phyloP scores from a whole-genome alignment of 2,329 filamentous ascomycete species.

The Apiospora malaysiana region DNA sequence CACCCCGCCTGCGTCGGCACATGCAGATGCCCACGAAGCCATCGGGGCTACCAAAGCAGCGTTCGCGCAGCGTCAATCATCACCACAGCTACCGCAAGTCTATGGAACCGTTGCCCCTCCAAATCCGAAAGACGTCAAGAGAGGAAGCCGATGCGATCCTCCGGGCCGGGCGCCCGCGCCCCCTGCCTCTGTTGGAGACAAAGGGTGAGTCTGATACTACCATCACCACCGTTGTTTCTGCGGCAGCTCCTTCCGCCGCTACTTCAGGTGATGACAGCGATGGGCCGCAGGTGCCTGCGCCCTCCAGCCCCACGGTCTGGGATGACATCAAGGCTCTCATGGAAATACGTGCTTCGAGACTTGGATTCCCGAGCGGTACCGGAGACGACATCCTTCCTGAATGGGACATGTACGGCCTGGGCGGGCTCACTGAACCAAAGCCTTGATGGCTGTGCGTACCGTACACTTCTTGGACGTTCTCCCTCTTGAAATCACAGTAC shows the following conservation, averaged over 20 bases:
- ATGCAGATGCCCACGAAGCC: slow-evolving; percentile 20
- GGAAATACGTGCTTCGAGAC: slow-evolving; percentile 21
- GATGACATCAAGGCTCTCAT: slow-evolving; percentile 25
- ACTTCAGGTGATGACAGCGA: not conserved
- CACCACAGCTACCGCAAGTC: slow-evolving; percentile 10
- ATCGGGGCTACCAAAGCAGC: slow-evolving; percentile 20
- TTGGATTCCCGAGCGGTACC: not conserved
- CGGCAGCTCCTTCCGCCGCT: no score
- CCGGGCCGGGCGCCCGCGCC: not conserved
- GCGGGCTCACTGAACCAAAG: slow-evolving; percentile 46
- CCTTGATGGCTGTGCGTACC: not conserved
- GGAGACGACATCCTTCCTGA: slow-evolving; percentile 32
- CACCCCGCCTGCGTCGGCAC: not conserved
- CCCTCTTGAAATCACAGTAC: not conserved
- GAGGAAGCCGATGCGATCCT: slow-evolving; percentile 16
- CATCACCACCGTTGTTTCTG: not conserved
- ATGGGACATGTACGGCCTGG: slow-evolving; percentile 56
- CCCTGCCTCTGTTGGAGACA: not conserved
- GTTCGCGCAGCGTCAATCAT: slow-evolving; percentile 25
- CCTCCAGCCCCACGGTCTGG: slow-evolving; percentile 13
- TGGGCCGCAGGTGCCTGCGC: not conserved
- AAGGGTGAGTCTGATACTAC: not conserved
- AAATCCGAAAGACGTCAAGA: slow-evolving; percentile 28
- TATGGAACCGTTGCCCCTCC: slow-evolving; percentile 28
- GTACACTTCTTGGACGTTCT: not conserved